Evolutionary conservation across 768 basidiomycete species (phyloP), one percentile per base, ranked within the genome.

Genomic region (Pleurotus cornucopiae): DNA sequence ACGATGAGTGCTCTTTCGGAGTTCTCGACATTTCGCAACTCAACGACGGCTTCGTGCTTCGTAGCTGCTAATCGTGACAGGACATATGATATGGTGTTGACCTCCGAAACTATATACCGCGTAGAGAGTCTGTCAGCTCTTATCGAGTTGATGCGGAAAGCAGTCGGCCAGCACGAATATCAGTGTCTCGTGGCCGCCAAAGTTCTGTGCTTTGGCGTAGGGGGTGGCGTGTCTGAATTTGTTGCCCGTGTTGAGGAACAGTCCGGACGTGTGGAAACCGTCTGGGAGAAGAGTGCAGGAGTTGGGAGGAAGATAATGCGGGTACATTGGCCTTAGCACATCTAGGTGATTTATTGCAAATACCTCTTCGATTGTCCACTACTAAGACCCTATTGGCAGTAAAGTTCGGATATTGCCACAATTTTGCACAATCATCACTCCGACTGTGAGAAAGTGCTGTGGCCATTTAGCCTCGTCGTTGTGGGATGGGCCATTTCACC

Each of bases 151-250:
- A 63, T 91, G 66, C 70, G 71, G 49, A 57, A 64, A 0, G 74
- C 79, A 38, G 7, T 16, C n/a, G 25, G 21, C 46, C 13, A 30
- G 30, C 30, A 30, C 9, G 38, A 57, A 12, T 70, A 67, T 59
- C 45, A 76, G 5, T 91, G 87, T 61, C 80, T 97, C 6, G 88
- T 97, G 2, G 94, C 94, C 1, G 91, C 90, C 1, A 98, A 98
- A 69, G 80, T 93, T 12, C 70, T 98, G n/a, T 98, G 98, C 67
- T 98, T 98, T 67, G 96, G 96, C 5, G 93, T 98, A 3, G 95
- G 94, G 1, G 95, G 96, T 0, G 91, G 94, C 5, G 73, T 95
- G 23, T 69, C 79, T 11, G 89, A 86, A 58, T 96, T 96, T 62
- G 67, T 83, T n/a, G 65, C 71, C 23, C 77, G 75, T 5, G 79